Base-by-base conservation (phyloP, 2,329 filamentous ascomycete species). In the Scortechinia acanthostroma region DNA sequence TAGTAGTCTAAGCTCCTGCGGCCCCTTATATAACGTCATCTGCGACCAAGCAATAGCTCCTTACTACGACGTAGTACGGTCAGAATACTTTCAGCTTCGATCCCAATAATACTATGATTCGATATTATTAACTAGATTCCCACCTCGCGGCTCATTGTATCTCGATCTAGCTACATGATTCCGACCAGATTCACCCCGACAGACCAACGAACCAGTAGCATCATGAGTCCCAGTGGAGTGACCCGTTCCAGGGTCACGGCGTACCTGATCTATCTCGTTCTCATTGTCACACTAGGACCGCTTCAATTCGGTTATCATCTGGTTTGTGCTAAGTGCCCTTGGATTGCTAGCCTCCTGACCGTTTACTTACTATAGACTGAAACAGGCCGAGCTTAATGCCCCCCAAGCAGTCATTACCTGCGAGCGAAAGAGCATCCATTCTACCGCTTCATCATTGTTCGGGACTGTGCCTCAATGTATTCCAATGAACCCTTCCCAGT, bases 221-320 rank as follows among this genome's bases (percentile, higher is more conserved):
- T n/a, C n/a, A n/a, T n/a, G n/a, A n/a, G n/a, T n/a, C n/a, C n/a
- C n/a, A 46, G n/a, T n/a, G 53, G 49, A 46, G 51, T 48, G 45
- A 53, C 42, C 43, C 56, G 6, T 13, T 54, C 4, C 54, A 46
- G 43, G 35, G 69, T 90, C 46, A 93, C 88, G 25, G 71, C 79
- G 3, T 95, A 89, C 64, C 79, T 97, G 54, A 59, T 93, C 56
- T 78, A 88, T 57, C 68, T 93, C 42, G 76, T 97, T 46, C 66
- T 81, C 48, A 73, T 91, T 48, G 80, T 87, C 37, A 94, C 90
- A 0, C 67, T 96, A 16, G 93, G 91, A 1, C 89, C 93, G 2
- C 76, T 97, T 40, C 89, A 96, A 57, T 98, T 96, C 60, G 93
- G 93, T 50, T 96, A 88, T 65, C 91, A 97, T 64, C 66, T 97